Evolutionary conservation across 228 moss, liverwort and hornwort species (phyloP).

Genomic region (Sphagnum magellanicum): DNA sequence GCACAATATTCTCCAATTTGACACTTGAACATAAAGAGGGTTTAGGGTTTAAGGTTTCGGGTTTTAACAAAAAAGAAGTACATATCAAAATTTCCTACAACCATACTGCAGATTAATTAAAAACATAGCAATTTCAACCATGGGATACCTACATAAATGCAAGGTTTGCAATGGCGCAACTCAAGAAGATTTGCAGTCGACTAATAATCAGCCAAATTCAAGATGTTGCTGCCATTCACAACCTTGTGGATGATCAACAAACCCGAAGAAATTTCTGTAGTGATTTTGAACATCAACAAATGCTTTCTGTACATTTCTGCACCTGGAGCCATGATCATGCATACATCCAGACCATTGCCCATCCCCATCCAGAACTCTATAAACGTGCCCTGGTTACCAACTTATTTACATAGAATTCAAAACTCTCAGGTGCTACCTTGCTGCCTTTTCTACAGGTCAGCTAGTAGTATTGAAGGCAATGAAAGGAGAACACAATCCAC

Average conservation of each 20-base stretch:
- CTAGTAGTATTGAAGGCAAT: background rate
- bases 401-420: too few relatives aligned
- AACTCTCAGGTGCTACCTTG: background rate
- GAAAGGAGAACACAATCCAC: background rate
- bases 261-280: too few relatives aligned
- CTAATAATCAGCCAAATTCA: too few relatives aligned
- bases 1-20: conserved; percentile 15
- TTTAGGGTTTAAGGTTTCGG: too few relatives aligned
- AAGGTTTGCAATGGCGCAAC: too few relatives aligned
- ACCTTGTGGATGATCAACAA: too few relatives aligned
- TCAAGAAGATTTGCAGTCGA: too few relatives aligned
- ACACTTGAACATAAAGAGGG: too few relatives aligned
- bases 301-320: conserved; percentile 52
- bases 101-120: background rate
- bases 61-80: too few relatives aligned
- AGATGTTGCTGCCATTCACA: too few relatives aligned
- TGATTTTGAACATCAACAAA: conserved; percentile 37
- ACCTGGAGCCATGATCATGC: conserved; percentile 18
- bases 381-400: conserved; percentile 68
- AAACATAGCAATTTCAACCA: background rate
- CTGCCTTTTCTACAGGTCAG: background rate
- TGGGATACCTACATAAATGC: background rate
- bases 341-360: conserved; percentile 35
- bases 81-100: too few relatives aligned
- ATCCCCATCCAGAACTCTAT: conserved; percentile 95